Percentiles rank a stretch among this genome's conserved stretches.
phyloP scores from a whole-genome alignment of 1,139 yeast species.

The Pichia inconspicua region DNA sequence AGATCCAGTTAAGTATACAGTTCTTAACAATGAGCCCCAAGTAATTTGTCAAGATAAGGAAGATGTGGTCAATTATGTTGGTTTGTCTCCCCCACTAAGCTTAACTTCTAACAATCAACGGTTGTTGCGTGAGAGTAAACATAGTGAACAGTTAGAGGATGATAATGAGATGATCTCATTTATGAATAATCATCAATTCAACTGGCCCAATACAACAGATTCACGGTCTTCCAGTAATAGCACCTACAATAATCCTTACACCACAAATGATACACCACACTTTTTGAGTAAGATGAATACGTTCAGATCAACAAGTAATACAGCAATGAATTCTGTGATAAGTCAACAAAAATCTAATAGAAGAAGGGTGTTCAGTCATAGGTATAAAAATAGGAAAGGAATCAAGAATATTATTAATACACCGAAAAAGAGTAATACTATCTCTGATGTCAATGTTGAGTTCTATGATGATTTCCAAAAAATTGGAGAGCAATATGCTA shows the following conservation, averaged over 20 bases:
- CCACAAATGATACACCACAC: background rate
- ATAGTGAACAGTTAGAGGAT: conserved; percentile 8
- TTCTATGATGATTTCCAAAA: conserved; percentile 27
- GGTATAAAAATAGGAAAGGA: conserved; percentile 7
- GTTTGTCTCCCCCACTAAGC: background rate
- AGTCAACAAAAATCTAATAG: conserved; percentile 5
- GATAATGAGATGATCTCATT: conserved; percentile 29
- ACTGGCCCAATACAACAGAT: conserved; percentile 19
- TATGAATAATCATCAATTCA: conserved; percentile 22
- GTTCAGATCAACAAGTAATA: conserved; percentile 1
- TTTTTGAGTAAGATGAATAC: conserved; percentile 4
- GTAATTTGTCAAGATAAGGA: background rate
- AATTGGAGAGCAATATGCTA: conserved; percentile 35
- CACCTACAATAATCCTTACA: background rate
- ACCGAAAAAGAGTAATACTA: conserved; percentile 21
- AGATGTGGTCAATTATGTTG: no score
- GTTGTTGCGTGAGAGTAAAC: background rate
- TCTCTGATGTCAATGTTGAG: conserved; percentile 21
- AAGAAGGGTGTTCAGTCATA: conserved; percentile 12
- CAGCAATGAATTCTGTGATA: background rate
- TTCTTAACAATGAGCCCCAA: background rate
- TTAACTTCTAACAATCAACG: no score
- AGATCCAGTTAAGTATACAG: conserved; percentile 1
- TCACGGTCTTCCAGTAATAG: background rate
- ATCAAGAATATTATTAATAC: conserved; percentile 5